phyloP scores from a whole-genome alignment of 2,329 filamentous ascomycete species.

The Cladophialophora psammophila region DNA sequence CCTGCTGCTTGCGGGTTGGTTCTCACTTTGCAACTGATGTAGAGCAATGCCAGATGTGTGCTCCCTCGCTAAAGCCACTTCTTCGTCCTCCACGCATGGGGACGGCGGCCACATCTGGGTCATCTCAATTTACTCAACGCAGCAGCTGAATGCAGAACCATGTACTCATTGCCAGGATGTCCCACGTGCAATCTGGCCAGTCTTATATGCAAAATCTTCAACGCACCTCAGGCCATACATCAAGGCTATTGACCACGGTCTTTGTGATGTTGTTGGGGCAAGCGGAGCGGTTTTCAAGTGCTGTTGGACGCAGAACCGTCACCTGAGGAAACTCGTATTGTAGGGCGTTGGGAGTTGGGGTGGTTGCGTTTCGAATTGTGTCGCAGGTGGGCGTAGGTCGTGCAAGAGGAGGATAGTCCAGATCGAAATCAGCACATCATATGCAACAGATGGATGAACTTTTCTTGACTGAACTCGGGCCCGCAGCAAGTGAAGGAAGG shows the following conservation, averaged over 20 bases:
- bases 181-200: background rate
- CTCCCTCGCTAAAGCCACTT: slow-evolving; percentile 52
- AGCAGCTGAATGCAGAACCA: slow-evolving; percentile 18
- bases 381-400: slow-evolving; percentile 28
- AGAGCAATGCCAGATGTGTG: slow-evolving; percentile 44
- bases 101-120: slow-evolving; percentile 49
- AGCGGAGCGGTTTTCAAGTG: background rate
- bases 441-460: slow-evolving; percentile 23
- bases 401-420: slow-evolving; percentile 26
- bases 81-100: slow-evolving; percentile 56
- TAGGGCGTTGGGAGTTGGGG: slow-evolving; percentile 25
- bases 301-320: slow-evolving; percentile 25
- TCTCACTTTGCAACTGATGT: slow-evolving; percentile 34
- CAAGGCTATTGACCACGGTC: slow-evolving; percentile 1
- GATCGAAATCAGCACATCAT: slow-evolving; percentile 38
- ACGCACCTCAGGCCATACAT: background rate
- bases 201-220: slow-evolving; percentile 8
- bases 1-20: slow-evolving; percentile 43
- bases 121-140: slow-evolving; percentile 33
- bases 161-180: slow-evolving; percentile 28
- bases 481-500: slow-evolving; percentile 9
- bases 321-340: slow-evolving; percentile 23
- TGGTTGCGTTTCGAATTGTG: slow-evolving; percentile 31
- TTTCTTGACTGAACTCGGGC: background rate
- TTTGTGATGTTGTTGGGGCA: slow-evolving; percentile 2